Conservation (phyloP, 768 basidiomycete genomes). For the Agrocybe pediades region DNA sequence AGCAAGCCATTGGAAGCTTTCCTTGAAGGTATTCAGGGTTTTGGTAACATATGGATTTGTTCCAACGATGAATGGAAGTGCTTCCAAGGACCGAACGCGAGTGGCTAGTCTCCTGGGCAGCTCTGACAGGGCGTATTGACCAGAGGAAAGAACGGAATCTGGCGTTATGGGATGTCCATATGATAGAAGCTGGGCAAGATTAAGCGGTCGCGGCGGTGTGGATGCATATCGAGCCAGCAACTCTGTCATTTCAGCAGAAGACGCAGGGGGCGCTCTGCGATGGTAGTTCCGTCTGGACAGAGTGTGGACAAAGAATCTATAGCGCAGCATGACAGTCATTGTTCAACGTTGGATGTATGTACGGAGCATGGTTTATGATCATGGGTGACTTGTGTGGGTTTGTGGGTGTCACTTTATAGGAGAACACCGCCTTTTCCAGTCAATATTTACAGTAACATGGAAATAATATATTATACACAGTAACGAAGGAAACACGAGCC, state of each 20-base stretch:
- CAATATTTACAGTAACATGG: background rate
- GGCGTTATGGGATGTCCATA: constrained; percentile 74
- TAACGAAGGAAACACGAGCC: constrained; percentile 1
- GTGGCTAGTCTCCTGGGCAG: constrained; percentile 77
- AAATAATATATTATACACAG: constrained; percentile 12
- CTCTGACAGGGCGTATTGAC: constrained; percentile 71
- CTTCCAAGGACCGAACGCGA: constrained; percentile 73
- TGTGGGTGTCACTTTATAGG: too few relatives aligned
- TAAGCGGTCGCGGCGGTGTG: constrained; percentile 67
- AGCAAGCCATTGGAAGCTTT: constrained; percentile 71
- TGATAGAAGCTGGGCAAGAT: constrained; percentile 72
- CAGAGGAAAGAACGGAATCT: constrained; percentile 74
- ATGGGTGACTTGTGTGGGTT: too few relatives aligned
- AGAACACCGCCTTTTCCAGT: too few relatives aligned
- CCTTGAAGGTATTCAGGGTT: constrained; percentile 65
- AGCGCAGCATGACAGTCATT: background rate
- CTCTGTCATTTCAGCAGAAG: constrained; percentile 53
- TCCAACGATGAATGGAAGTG: constrained; percentile 85
- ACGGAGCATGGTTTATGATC: too few relatives aligned
- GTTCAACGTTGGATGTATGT: background rate
- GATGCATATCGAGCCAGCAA: constrained; percentile 66
- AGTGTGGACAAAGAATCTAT: too few relatives aligned
- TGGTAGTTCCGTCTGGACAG: constrained; percentile 2
- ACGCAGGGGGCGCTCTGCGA: constrained; percentile 45
- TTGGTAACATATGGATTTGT: constrained; percentile 86